Base-by-base conservation (phyloP, 2,329 filamentous ascomycete genomes). In the Apiospora aurea region DNA sequence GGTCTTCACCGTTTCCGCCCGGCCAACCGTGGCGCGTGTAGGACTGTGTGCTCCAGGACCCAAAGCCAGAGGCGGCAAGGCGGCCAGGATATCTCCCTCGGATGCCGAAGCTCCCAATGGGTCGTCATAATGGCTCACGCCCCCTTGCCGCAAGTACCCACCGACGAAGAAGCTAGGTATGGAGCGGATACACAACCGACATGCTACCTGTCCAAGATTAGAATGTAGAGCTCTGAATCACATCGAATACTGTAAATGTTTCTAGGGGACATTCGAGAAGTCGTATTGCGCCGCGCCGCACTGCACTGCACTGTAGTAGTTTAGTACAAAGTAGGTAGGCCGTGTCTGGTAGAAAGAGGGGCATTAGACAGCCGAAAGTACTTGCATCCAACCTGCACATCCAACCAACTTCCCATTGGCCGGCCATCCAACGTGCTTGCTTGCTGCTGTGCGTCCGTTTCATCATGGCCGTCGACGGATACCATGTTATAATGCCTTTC, bases 131-230 rank as follows among this genome's bases (percentile, higher is more conserved):
- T 61, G 18, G 53, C 29, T 38, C 8, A 21, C 18, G 34, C 10
- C 41, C 34, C 57, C 34, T 61, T 38, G 53, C 53, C 53, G 53
- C 29, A 34, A 61, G 53, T 61, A 61, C 53, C 53, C 53, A 61
- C 53, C 57, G 34, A 18, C 0, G 18, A 41, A 21, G 18, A 41
- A 10, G 18, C 53, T 61, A 64, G 57, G 29, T 64, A 10, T n/a
- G 18, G 53, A 21, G 53, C 11, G 53, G 53, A 61, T 38, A 61
- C 53, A 61, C 38, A 61, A 2, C 29, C 53, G 53, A 61, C 16
- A 21, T 61, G 34, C 34, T 64, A 61, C 57, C 57, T 64, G 41
- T 64, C 57, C 57, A 64, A 64, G 57, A 64, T 41, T 64, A 64
- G 57, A 64, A 64, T 34, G 57, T 64, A 34, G 41, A 14, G 53